Evolutionary conservation across 208 protist genomes (phyloP), one percentile per base, ranked within the genome.

Genomic region (Trypanosoma lewisi): DNA sequence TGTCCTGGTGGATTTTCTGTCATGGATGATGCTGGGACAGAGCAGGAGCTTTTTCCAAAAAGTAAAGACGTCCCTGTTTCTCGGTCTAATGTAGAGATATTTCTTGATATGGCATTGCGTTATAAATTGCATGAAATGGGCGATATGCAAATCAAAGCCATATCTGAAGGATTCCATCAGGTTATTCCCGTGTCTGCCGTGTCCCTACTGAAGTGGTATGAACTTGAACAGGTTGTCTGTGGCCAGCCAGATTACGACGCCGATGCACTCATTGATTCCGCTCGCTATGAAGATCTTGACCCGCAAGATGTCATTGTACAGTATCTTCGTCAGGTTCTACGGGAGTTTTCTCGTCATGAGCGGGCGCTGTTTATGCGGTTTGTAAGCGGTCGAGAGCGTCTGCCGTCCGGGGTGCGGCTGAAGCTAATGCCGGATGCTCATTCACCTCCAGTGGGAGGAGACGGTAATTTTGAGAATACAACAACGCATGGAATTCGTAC

Each of bases 141-240:
- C 4, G 54, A 52, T 17, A 59, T 61, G 1, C 82, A 82, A 63
- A 75, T 91, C 4, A 68, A 84, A 14, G 93, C 90, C 7, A 57
- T 98, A 28, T 61, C 68, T 30, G 67, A 89, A 51, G 96, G 94
- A 21, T 95, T 98, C 54, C 73, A 87, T 61, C 70, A 86, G 56
- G 83, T 97, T 23, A 81, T 98, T 28, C 90, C 96, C 11, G 47
- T 78, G 9, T 67, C 55, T 54, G 71, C 63, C 8, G 74, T 97
- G 4, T 67, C 72, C 19, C 51, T 83, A 4, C 77, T 96, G 45
- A 91, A 93, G 70, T 96, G 91, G 89, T 83, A 87, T 50, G 91
- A 98, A 71, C 72, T 98, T 21, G 93, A 98, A 73, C 75, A 82
- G 48, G 52, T 93, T 5, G 87, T 97, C 7, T 98, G 92, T 71